These are phyloP conservation scores for Xylariaceae sp. DNA, from an alignment of 2,329 filamentous ascomycete genomes.

Conservation along the genomic window DNA sequence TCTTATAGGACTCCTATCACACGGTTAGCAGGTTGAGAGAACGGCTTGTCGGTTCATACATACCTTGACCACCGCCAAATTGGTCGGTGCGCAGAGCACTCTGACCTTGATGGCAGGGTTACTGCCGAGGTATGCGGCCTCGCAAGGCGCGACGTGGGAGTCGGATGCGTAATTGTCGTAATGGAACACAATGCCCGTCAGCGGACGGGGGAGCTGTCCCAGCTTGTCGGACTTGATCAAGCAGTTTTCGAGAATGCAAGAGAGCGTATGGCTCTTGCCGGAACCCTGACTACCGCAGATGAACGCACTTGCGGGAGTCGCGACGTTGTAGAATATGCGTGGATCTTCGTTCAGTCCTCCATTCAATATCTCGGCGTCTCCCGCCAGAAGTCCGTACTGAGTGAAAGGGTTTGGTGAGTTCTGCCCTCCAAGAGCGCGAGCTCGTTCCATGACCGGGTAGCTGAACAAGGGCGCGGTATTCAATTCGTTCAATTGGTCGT, in stretches of 20 bases:
- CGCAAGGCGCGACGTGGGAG: conserved; percentile 47
- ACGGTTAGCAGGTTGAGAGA: conserved; percentile 2
- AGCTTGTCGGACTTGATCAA: conserved; percentile 38
- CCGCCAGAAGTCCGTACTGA: conserved; percentile 25
- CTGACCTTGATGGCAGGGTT: conserved; percentile 41
- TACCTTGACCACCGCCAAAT: conserved; percentile 39
- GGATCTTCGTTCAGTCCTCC: conserved; percentile 21
- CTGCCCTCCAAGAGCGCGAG: not conserved
- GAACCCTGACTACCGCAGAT: conserved; percentile 61
- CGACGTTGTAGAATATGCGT: conserved; percentile 43
- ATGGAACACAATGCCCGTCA: conserved; percentile 60
- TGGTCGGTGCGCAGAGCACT: conserved; percentile 52
- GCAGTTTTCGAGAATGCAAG: conserved; percentile 53
- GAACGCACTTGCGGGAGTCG: conserved; percentile 53
- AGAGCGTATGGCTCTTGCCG: conserved; percentile 58
- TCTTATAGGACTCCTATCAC: conserved; percentile 37
- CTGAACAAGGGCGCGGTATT: conserved; percentile 22
- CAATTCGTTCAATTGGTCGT: conserved; percentile 18
- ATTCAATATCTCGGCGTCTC: conserved; percentile 5
- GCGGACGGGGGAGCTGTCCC: conserved; percentile 40
- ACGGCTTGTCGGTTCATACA: not conserved
- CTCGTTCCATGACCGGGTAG: conserved; percentile 12
- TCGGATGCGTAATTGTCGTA: conserved; percentile 54
- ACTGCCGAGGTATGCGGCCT: conserved; percentile 53
- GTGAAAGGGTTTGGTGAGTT: conserved; percentile 10